Evolutionary conservation across 176 grass and related monocot genomes (phyloP).

Genomic region (Pontederia paniculata): DNA sequence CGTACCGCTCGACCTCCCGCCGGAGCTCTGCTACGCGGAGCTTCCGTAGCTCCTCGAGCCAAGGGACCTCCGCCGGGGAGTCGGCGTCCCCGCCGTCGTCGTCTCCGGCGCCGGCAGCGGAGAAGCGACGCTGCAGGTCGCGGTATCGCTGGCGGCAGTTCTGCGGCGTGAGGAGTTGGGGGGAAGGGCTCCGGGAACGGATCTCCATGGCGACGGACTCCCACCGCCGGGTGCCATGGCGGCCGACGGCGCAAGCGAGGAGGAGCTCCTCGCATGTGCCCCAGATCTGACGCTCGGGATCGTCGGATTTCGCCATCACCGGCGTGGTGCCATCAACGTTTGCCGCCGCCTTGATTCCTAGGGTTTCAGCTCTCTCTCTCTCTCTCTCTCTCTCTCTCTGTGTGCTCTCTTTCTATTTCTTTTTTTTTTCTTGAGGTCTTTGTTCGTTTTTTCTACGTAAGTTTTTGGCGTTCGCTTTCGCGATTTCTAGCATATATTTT

Average conservation of each 20-base stretch:
- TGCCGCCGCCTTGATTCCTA: conserved; percentile 31
- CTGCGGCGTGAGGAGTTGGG: conserved; percentile 31
- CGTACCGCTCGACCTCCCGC: conserved; percentile 68
- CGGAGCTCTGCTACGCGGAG: conserved; percentile 73
- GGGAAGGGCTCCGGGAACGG: conserved; percentile 30
- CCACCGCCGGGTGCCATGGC: conserved; percentile 62
- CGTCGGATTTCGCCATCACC: conserved; percentile 48
- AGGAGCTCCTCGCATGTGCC: conserved; percentile 74
- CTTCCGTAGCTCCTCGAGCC: conserved; percentile 65
- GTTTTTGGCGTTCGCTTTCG: too few species aligned
- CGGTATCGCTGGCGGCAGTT: conserved; percentile 40
- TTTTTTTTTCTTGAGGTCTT: not conserved
- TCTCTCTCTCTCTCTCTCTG: conserved; percentile 1
- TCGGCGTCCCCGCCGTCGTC: conserved; percentile 12
- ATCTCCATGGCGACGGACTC: conserved; percentile 61
- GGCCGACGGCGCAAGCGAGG: conserved; percentile 48
- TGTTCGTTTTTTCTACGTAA: not conserved
- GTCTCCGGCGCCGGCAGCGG: conserved; percentile 4
- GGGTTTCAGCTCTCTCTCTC: conserved; percentile 26
- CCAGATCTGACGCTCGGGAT: conserved; percentile 54
- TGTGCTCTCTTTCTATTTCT: not conserved
- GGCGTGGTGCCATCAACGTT: not conserved
- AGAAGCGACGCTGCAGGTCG: conserved; percentile 53
- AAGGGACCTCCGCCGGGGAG: conserved; percentile 16
- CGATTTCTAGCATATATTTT: too few species aligned